Base-by-base conservation (phyloP, 352 stramenopile species). In the Phytophthora uliginosa region DNA sequence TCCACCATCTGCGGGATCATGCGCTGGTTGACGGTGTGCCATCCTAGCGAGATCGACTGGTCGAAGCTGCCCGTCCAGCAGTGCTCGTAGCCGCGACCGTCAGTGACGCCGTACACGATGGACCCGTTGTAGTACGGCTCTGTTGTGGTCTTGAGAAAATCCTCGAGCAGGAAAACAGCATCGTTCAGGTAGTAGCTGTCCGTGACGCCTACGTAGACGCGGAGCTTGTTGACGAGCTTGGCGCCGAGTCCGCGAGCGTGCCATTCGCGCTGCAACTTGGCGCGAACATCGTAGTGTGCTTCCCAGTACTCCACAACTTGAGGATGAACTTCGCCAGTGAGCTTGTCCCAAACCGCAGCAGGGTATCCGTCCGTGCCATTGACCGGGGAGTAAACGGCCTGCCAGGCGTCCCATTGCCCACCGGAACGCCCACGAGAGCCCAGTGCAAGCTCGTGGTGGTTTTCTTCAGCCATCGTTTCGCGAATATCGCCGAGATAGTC, bases 101-200 rank as follows among this genome's bases (percentile, higher is more conserved):
- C 81, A 7, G 72, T 74, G 58, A 93, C 76, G 45, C 86, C 86
- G 47, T 93, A 93, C 58, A 89, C 83, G 60, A 93, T 90, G 7
- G 79, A 87, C 18, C 86, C 86, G 24, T 93, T 93, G 73, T 89
- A 93, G 70, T 86, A 93, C 61, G 86, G 84, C 55, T 84, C 71
- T 4, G 22, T 68, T 7, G 86, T 93, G n/a, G 67, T 85, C 59
- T 89, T 74, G 17, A 93, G 63, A 45, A 90, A 92, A 31, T 90
- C 84, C 38, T 91, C 84, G 3, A 93, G 80, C 59, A 85, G 74
- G 68, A 91, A 93, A 45, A 91, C 86, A 17, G 73, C 84, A 60
- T 92, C 86, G 60, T 93, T 93, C 12, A 93, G 64, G 68, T 93
- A 92, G 78, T 92, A 93, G 73, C 84, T 92, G 73, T 93, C 86